A percentile compares a stretch with the other conserved stretches of the same genome.
These are phyloP conservation scores for Monotropa hypopitys DNA, from an alignment of 179 eudicot genomes.

Conservation along the genomic window DNA sequence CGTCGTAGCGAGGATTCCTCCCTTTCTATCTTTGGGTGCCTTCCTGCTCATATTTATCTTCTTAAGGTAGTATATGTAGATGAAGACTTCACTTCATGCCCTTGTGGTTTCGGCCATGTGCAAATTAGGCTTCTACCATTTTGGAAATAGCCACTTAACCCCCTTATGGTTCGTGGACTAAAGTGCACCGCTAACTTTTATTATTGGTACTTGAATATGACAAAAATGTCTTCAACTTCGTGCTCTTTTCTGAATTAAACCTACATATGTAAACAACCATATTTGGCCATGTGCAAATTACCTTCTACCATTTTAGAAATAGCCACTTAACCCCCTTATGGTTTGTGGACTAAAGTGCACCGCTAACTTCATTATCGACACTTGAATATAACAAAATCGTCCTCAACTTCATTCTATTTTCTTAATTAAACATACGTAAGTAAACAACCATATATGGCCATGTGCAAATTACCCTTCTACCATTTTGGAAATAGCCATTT, in stretches of 20 bases:
- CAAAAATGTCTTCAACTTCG: not conserved
- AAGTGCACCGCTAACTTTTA: not conserved
- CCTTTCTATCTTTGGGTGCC: not conserved
- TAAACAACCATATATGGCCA: not conserved
- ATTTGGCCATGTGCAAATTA: too few relatives aligned
- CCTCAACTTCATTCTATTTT: not conserved
- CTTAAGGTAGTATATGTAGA: too few relatives aligned
- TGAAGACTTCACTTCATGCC: not conserved
- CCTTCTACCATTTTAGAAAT: not conserved
- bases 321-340: not conserved
- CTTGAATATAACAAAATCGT: not conserved
- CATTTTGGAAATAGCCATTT: not conserved
- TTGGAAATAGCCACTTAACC: not conserved
- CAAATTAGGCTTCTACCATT: not conserved
- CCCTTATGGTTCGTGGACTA: not conserved
- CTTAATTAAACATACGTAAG: not conserved
- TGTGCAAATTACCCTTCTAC: too few relatives aligned
- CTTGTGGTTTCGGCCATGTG: not conserved
- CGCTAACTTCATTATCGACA: not conserved
- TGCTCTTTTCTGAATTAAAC: not conserved
- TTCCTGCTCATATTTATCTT: too few relatives aligned
- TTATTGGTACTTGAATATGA: not conserved
- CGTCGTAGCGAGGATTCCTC: not conserved
- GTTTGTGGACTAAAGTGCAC: not conserved
- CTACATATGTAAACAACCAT: not conserved